Evolutionary conservation across 257 asterid genomes (phyloP).

Genomic region (Linaria vulgaris): DNA sequence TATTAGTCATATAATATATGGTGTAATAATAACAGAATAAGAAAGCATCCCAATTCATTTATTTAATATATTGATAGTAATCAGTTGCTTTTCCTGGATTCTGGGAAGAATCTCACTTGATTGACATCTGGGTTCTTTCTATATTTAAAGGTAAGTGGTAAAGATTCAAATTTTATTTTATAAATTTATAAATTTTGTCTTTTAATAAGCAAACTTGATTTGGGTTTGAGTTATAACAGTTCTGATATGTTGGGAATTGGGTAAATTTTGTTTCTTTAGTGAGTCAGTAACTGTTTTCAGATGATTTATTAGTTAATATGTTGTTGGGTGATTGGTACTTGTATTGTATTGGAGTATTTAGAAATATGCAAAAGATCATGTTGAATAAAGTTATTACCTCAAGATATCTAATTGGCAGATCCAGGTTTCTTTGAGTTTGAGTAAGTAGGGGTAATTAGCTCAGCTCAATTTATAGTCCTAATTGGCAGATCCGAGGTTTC

Average conservation of each 20-base stretch:
- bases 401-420: not conserved
- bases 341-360: not conserved
- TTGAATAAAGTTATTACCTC: not conserved
- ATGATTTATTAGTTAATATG: conserved; percentile 1
- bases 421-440: conserved; percentile 5
- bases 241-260: not conserved
- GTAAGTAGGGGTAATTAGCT: not conserved
- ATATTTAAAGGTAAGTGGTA: conserved; percentile 38
- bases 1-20: not conserved
- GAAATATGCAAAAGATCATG: not conserved
- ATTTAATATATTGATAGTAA: not conserved
- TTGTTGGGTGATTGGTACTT: not conserved
- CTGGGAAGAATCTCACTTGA: conserved; percentile 34
- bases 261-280: not conserved
- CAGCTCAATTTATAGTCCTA: not conserved
- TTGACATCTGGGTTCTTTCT: conserved; percentile 28
- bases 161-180: conserved; percentile 7
- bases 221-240: not conserved
- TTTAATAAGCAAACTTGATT: not conserved
- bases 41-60: not conserved
- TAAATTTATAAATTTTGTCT: not conserved
- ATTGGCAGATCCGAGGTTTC: no score
- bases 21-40: not conserved
- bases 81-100: conserved; percentile 22
- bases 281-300: conserved; percentile 14